Evolutionary conservation across 2,329 filamentous ascomycete species (phyloP), one percentile per base, ranked within the genome.

Genomic region (Venturia effusa): DNA sequence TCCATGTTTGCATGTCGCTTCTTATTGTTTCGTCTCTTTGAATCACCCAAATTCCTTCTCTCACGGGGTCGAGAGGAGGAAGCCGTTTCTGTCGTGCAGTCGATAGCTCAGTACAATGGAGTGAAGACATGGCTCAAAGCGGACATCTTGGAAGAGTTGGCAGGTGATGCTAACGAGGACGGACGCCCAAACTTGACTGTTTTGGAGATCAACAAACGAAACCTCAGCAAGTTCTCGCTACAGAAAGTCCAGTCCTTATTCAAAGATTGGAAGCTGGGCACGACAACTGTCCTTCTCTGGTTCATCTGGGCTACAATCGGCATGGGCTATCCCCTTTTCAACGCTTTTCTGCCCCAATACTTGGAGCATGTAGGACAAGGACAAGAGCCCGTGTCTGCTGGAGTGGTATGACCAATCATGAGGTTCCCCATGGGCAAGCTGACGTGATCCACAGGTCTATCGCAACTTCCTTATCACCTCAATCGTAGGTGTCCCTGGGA

Each of bases 301-400:
- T 89, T 92, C 74, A 86, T 85, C 72, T 95, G 90, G 90, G 81
- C 86, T 0, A 87, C 84, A 17, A 92, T 95, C 68, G 90, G 90
- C 66, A 88, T 95, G 84, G 64, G 60, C 17, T 95, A 93, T 71
- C 90, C 90, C 0, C 83, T 96, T 1, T 96, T 93, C 82, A 94
- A 94, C 74, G 88, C 89, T 62, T 95, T 95, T 76, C 81, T 96
- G n/a, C 91, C 91, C 0, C 89, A 94, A 68, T 94, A 94, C 71
- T 84, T 95, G 65, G 83, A 86, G 30, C 82, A 85, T 64, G 81
- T 84, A 32, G 78, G 77, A 13, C 70, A 69, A 8, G 67, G 70
- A 17, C 75, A 75, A 60, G 67, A 68, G 11, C 74, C 76, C 32
- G 51, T 55, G 17, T 57, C 63, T 7, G 39, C 63, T 15, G 43